Conservation (phyloP, 2,329 filamentous ascomycete species). For the Fusarium buharicum region DNA sequence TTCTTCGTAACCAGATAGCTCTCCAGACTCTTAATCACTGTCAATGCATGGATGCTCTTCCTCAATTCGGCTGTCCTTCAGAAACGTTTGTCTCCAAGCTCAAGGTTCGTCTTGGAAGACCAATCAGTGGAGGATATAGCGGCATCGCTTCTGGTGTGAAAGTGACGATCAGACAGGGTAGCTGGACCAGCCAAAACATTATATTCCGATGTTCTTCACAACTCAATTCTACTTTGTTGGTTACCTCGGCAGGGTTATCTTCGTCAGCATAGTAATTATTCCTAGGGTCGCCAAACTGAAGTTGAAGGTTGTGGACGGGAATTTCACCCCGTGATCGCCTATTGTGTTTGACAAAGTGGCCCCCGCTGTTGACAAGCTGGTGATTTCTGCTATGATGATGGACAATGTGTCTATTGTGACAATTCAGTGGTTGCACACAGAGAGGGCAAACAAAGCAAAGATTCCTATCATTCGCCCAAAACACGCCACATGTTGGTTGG, state of each 20-base stretch:
- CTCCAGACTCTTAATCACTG: too few relatives aligned
- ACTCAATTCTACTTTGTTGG: neutral
- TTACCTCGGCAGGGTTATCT: neutral
- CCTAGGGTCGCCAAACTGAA: too few relatives aligned
- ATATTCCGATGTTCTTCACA: neutral
- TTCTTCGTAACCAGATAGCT: too few relatives aligned
- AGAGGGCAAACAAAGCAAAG: too few relatives aligned
- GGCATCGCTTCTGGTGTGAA: conserved; percentile 25
- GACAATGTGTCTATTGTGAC: conserved; percentile 27
- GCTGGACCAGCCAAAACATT: neutral
- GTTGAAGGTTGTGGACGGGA: too few relatives aligned
- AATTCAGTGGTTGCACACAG: neutral
- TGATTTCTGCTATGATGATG: conserved; percentile 28
- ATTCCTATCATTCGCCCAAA: too few relatives aligned
- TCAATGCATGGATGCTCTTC: too few relatives aligned
- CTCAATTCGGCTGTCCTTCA: accelerated
- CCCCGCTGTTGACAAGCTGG: conserved; percentile 30
- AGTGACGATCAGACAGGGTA: conserved; percentile 14
- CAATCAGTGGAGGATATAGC: conserved; percentile 25
- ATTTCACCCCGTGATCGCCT: too few relatives aligned
- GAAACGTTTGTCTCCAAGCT: accelerated
- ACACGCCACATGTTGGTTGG: too few relatives aligned
- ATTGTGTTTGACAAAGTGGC: conserved; percentile 20
- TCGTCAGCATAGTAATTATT: too few relatives aligned
- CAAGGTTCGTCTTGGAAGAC: conserved; percentile 15